Evolutionary conservation across 2,329 filamentous ascomycete genomes (phyloP).

Genomic region (Hirsutella rhossiliensis): DNA sequence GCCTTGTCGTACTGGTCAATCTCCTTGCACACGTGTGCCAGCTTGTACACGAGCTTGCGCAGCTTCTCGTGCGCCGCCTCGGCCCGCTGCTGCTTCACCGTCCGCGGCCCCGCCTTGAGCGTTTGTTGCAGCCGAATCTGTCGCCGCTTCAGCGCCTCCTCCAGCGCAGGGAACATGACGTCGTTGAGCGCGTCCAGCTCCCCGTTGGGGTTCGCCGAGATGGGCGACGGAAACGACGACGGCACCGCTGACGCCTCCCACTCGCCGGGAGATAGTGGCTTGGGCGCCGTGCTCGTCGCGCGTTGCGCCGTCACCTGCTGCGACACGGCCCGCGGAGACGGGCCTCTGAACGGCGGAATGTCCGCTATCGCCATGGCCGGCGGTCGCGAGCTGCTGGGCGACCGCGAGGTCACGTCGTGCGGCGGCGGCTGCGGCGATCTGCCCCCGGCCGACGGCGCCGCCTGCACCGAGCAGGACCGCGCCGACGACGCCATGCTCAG

Average conservation of each 20-base stretch:
- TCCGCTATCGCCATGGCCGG: constrained; percentile 35
- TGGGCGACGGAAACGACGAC: constrained; percentile 42
- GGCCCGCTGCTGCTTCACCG: constrained; percentile 55
- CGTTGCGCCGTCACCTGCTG: constrained; percentile 15
- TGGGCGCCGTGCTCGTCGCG: constrained; percentile 10
- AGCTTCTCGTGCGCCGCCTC: constrained; percentile 72
- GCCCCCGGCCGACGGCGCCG: constrained; percentile 2
- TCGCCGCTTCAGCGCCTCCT: constrained; percentile 78
- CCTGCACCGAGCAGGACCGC: constrained; percentile 7
- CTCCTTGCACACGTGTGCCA: constrained; percentile 73
- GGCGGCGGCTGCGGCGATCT: constrained; percentile 19
- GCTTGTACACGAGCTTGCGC: constrained; percentile 67
- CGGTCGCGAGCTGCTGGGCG: constrained; percentile 25
- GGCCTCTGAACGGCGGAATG: constrained; percentile 41
- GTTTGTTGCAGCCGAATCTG: constrained; percentile 46
- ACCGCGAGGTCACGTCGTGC: constrained; percentile 20
- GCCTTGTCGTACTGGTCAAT: constrained; percentile 81
- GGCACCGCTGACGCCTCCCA: constrained; percentile 22
- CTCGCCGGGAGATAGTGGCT: constrained; percentile 17
- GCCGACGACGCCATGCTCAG: constrained; percentile 1
- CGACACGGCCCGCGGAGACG: constrained; percentile 15
- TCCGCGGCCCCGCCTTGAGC: constrained; percentile 28
- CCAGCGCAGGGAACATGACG: constrained; percentile 85
- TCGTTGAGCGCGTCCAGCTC: constrained; percentile 80
- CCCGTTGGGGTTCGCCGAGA: constrained; percentile 45